Evolutionary conservation across 2,329 filamentous ascomycete species (phyloP).

Genomic region (Aspergillus felis): DNA sequence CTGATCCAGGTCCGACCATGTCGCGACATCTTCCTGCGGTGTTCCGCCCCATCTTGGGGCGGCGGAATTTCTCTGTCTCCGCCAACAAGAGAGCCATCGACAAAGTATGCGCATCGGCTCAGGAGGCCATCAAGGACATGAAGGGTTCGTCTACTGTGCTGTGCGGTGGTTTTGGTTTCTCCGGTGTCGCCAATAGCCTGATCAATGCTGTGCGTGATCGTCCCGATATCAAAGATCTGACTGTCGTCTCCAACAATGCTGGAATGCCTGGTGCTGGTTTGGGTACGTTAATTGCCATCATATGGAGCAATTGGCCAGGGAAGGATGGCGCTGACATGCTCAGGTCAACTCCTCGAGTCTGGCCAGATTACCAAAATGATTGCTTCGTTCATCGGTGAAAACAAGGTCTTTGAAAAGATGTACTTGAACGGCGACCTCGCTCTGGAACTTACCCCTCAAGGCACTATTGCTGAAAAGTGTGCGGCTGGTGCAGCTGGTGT

Average conservation of each 20-base stretch:
- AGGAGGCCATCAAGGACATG: conserved; percentile 68
- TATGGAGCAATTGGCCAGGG: background rate
- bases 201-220: conserved; percentile 64
- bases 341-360: conserved; percentile 63
- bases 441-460: conserved; percentile 84
- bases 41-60: conserved; percentile 30
- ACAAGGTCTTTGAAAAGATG: conserved; percentile 84
- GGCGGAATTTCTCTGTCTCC: conserved; percentile 63
- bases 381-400: conserved; percentile 72
- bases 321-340: background rate
- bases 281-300: conserved; percentile 42
- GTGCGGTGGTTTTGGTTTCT: conserved; percentile 76
- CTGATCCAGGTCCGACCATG: conserved; percentile 20
- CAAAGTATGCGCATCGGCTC: conserved; percentile 67
- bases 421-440: conserved; percentile 80
- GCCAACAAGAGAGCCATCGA: conserved; percentile 64
- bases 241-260: conserved; percentile 78
- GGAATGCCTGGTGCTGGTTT: conserved; percentile 68
- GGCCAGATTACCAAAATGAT: conserved; percentile 74
- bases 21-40: conserved; percentile 26
- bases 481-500: conserved; percentile 80
- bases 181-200: conserved; percentile 47
- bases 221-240: conserved; percentile 58
- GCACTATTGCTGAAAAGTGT: conserved; percentile 82
- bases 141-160: conserved; percentile 66